A percentile compares a stretch with the other conserved stretches of the same genome.
Conservation (phyloP, 2,329 filamentous ascomycete species). For the Nemania diffusa region DNA sequence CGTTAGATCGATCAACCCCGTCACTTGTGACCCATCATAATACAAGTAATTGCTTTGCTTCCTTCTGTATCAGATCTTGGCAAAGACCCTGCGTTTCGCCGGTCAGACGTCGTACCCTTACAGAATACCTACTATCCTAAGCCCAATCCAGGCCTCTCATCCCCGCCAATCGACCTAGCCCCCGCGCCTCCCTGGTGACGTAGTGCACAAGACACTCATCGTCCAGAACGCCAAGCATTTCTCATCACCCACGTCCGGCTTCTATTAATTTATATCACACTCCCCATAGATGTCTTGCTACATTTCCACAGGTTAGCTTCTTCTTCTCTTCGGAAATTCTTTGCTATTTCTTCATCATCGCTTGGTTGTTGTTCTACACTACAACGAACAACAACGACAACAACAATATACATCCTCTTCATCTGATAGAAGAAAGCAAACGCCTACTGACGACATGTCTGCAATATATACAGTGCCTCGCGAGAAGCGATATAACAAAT, state of each 20-base stretch:
- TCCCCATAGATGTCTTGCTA: constrained; percentile 43
- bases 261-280: constrained; percentile 10
- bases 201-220: constrained; percentile 26
- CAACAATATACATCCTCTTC: neutral
- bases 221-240: constrained; percentile 34
- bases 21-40: neutral
- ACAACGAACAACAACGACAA: neutral
- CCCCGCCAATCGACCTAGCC: constrained; percentile 24
- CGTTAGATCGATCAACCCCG: neutral
- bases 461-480: constrained; percentile 48
- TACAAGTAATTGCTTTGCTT: neutral
- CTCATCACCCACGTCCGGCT: constrained; percentile 24
- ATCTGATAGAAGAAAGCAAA: constrained; percentile 22
- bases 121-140: constrained; percentile 3
- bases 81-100: constrained; percentile 36
- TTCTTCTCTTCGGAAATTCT: constrained; percentile 7
- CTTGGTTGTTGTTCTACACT: constrained; percentile 1
- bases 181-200: constrained; percentile 30
- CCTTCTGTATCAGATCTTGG: constrained; percentile 10
- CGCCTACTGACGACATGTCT: constrained; percentile 47
- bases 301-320: constrained; percentile 46
- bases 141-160: neutral
- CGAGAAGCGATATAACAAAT: constrained; percentile 49
- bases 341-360: neutral
- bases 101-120: constrained; percentile 16